Conservation (phyloP, 306 rosid species). For the Sicyos baderoa region DNA sequence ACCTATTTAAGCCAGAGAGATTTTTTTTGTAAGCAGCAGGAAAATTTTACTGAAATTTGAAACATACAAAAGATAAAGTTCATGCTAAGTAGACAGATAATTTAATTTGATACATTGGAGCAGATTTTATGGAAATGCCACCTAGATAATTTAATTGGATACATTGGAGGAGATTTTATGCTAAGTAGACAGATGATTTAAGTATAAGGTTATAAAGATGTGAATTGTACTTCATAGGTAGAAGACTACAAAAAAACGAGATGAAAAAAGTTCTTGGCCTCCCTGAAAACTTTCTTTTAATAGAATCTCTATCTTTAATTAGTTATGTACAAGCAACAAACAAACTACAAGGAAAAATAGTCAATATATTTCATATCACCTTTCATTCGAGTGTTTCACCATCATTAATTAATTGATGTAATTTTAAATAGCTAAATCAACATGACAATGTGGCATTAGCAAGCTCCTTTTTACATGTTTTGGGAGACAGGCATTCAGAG, state of each 20-base stretch:
- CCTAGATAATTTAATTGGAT: no score
- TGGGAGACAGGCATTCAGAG: not conserved
- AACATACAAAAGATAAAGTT: not conserved
- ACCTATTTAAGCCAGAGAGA: constrained; percentile 32
- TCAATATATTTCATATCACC: not conserved
- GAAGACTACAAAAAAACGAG: not conserved
- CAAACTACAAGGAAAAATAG: not conserved
- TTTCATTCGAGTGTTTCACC: constrained; percentile 1
- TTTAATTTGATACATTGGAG: not conserved
- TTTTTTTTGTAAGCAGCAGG: constrained; percentile 7
- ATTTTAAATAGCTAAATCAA: not conserved
- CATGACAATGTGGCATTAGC: not conserved
- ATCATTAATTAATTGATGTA: not conserved
- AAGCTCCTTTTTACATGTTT: not conserved
- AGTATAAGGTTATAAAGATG: not conserved
- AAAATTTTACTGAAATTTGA: not conserved
- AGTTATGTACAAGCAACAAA: not conserved
- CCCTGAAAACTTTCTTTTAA: not conserved
- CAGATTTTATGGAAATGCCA: not conserved
- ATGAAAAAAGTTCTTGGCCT: not conserved
- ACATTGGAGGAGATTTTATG: no score
- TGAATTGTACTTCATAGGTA: not conserved
- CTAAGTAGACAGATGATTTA: no score
- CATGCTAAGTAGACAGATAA: not conserved
- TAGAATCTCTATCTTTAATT: not conserved